A percentile compares a stretch with the other conserved stretches of the same genome.
These are phyloP conservation scores for Suillus americanus DNA, from an alignment of 768 basidiomycete genomes.

Conservation along the genomic window DNA sequence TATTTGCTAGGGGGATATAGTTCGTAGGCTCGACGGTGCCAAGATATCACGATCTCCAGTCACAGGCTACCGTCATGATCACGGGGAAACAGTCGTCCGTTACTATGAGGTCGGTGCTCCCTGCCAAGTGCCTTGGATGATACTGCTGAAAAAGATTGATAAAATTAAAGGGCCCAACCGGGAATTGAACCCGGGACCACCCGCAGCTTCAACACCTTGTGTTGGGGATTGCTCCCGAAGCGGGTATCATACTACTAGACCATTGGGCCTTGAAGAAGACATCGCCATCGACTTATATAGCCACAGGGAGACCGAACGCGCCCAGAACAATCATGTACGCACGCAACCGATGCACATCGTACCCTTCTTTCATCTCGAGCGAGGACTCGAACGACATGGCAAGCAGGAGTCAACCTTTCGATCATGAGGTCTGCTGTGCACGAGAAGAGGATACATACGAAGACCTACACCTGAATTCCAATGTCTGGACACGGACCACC, in stretches of 20 bases:
- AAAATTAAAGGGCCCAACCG: constrained; percentile 42
- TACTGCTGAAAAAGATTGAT: background rate
- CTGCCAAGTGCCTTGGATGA: background rate
- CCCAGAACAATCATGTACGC: no score
- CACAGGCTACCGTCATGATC: background rate
- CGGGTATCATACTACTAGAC: constrained; percentile 57
- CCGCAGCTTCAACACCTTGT: constrained; percentile 33
- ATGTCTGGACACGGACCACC: background rate
- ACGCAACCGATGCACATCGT: background rate
- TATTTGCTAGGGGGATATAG: background rate
- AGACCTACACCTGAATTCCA: background rate
- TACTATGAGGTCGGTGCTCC: background rate
- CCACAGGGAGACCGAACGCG: background rate
- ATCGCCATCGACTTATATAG: background rate
- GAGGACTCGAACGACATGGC: background rate
- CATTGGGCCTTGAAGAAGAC: constrained; percentile 37
- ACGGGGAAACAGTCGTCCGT: background rate
- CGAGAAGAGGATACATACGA: background rate
- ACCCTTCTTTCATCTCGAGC: background rate
- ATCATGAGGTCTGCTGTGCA: background rate
- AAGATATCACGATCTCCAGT: background rate
- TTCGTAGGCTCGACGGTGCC: background rate
- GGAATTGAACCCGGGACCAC: constrained; percentile 64
- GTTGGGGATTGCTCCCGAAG: constrained; percentile 38
- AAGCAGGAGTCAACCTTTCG: no score